Evolutionary conservation across 768 basidiomycete genomes (phyloP), one percentile per base, ranked within the genome.

Genomic region (Podaxis rugospora): DNA sequence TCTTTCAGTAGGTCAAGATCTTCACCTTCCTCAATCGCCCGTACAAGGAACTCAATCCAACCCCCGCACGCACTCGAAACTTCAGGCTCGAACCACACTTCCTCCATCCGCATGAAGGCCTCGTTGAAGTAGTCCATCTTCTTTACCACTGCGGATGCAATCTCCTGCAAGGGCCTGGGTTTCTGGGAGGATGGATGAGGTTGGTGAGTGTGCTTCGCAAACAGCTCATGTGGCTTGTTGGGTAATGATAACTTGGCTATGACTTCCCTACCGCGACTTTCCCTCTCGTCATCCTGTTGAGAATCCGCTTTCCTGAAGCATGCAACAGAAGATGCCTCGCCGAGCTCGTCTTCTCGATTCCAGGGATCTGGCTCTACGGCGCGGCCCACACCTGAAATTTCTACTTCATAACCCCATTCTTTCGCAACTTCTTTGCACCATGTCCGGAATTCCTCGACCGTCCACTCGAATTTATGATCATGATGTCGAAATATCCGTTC

Each of bases 381-480:
- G 3, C 73, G 75, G 0, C 92, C 92, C 18, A 93, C 77, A 3
- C 82, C 82, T 4, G 79, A 74, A 10, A 83, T 69, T 27, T 84
- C 77, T 9, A 92, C 85, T 1, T 75, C 75, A 64, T 94, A 94
- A 0, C 89, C 90, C 89, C 89, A 94, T 51, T 83, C 78, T 3
- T 67, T 68, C 0, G 88, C 90, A 1, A 74, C 75, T 0, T 66
- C 68, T 10, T 72, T 63, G 67, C 92, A 93, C 84, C 88, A 90
- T 14, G 64, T 65, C 18, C 69, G 66, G 68, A 93, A 96, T 67
- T 95, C 93, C 2, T 84, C 83, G 0, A 73, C 69, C 0, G 92
- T 94, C 89, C 90, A 95, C 70, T 96, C 93, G 63, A 95, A 93
- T 66, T 93, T 89, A 72, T 96, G 93, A 65, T 95, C 93, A 23